Percentiles rank a stretch among this genome's conserved stretches.
Conservation (phyloP, 2,329 filamentous ascomycete species). For the Chaetomiaceae sp. region DNA sequence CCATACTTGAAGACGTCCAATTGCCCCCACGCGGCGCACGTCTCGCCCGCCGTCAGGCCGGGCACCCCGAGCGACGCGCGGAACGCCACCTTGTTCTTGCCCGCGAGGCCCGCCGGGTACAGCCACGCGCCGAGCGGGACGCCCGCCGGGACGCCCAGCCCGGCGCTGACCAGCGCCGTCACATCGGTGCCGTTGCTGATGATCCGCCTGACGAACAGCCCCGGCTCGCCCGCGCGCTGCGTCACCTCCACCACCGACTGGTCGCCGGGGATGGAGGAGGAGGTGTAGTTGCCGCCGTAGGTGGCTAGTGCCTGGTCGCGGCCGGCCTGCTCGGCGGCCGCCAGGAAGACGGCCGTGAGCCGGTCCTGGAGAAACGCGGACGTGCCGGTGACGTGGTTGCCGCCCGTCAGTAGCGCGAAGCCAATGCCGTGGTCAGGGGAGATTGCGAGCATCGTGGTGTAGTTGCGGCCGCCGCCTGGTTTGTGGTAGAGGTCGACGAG, state of each 20-base stretch:
- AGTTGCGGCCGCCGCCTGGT: slow-evolving; percentile 19
- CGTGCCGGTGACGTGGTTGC: background rate
- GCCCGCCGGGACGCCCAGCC: background rate
- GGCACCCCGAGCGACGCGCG: slow-evolving; percentile 9
- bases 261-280: background rate
- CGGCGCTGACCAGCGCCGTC: background rate
- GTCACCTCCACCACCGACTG: background rate
- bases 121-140: background rate
- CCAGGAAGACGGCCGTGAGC: background rate
- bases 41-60: background rate
- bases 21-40: slow-evolving; percentile 11
- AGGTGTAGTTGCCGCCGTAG: slow-evolving; percentile 13
- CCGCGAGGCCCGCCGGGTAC: slow-evolving; percentile 11
- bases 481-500: slow-evolving; percentile 27
- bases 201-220: slow-evolving; percentile 2
- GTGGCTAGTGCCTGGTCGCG: slow-evolving; percentile 9
- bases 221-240: slow-evolving; percentile 1
- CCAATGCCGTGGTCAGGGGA: slow-evolving; percentile 22
- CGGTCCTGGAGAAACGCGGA: background rate
- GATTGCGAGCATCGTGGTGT: slow-evolving; percentile 21
- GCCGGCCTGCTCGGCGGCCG: slow-evolving; percentile 17
- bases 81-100: slow-evolving; percentile 6
- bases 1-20: slow-evolving; percentile 11
- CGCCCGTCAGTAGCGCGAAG: slow-evolving; percentile 25
- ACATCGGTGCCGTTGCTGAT: slow-evolving; percentile 18